These are phyloP conservation scores for Pythium periplocum DNA, from an alignment of 352 stramenopile genomes.

Conservation along the genomic window DNA sequence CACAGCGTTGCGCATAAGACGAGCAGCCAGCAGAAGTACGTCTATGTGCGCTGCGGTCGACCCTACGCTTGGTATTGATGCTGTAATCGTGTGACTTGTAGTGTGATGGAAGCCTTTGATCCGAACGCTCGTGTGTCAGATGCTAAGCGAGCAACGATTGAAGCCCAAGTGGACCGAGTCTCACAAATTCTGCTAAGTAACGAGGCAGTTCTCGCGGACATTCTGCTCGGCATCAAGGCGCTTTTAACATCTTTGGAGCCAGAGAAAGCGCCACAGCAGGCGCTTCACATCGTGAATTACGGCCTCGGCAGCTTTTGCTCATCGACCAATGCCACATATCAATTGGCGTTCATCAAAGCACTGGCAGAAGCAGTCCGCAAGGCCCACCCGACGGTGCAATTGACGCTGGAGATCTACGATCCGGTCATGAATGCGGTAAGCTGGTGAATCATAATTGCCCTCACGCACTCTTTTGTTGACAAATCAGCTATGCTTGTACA, in stretches of 20 bases:
- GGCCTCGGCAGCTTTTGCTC: constrained; percentile 70
- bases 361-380: constrained; percentile 25
- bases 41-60: too few species aligned
- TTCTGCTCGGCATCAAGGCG: constrained; percentile 15
- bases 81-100: too few species aligned
- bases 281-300: constrained; percentile 49
- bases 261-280: constrained; percentile 2
- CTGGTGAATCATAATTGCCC: neutral
- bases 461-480: neutral
- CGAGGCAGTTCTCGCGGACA: constrained; percentile 12
- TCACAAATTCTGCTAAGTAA: neutral
- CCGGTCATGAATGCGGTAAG: constrained; percentile 74
- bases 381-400: constrained; percentile 3
- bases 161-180: too few species aligned
- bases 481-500: neutral
- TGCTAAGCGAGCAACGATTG: too few species aligned
- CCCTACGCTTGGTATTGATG: too few species aligned
- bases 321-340: constrained; percentile 70
- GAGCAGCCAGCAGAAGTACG: neutral
- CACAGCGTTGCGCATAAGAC: neutral
- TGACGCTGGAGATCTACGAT: constrained; percentile 51
- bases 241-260: neutral
- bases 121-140: too few species aligned
- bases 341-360: constrained; percentile 58
- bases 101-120: too few species aligned